A percentile compares a stretch with the other conserved stretches of the same genome.
Evolutionary conservation across 305 asterid genomes (phyloP).

Genomic region (Plantago rigida): DNA sequence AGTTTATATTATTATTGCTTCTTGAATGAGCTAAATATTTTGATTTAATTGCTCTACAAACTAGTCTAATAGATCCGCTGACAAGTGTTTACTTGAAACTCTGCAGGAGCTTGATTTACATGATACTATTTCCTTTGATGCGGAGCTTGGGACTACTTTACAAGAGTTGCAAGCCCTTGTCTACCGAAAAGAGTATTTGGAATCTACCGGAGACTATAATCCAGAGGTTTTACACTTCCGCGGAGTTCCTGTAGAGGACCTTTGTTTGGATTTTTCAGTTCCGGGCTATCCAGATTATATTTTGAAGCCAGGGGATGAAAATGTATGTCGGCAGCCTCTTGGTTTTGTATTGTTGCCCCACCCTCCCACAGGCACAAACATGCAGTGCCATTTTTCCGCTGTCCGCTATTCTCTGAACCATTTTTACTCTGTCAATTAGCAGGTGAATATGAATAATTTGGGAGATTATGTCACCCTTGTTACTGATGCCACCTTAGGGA

Average conservation of each 20-base stretch:
- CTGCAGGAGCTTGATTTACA: slow-evolving; percentile 85
- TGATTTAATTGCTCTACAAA: background rate
- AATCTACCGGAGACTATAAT: slow-evolving; percentile 44
- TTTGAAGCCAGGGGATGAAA: slow-evolving; percentile 59
- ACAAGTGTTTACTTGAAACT: no score
- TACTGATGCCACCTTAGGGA: slow-evolving; percentile 74
- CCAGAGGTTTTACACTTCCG: slow-evolving; percentile 50
- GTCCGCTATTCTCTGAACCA: slow-evolving; percentile 9
- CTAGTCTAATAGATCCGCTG: background rate
- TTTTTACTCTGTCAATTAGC: slow-evolving; percentile 19
- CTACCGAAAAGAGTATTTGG: slow-evolving; percentile 53
- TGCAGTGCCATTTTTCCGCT: background rate
- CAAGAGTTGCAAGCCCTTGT: slow-evolving; percentile 92
- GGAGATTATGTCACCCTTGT: slow-evolving; percentile 78
- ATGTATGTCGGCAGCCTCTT: slow-evolving; percentile 37
- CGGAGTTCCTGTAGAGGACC: slow-evolving; percentile 79
- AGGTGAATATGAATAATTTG: slow-evolving; percentile 73
- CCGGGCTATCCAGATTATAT: slow-evolving; percentile 88
- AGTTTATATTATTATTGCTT: slow-evolving; percentile 18
- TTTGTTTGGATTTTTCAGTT: slow-evolving; percentile 81
- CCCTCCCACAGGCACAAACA: background rate
- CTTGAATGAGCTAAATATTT: background rate
- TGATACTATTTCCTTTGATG: slow-evolving; percentile 70
- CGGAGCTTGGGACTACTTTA: slow-evolving; percentile 71
- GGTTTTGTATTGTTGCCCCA: slow-evolving; percentile 17